Base-by-base conservation (phyloP, 192 early-diverging fungal genomes). In the Mortierella claussenii region DNA sequence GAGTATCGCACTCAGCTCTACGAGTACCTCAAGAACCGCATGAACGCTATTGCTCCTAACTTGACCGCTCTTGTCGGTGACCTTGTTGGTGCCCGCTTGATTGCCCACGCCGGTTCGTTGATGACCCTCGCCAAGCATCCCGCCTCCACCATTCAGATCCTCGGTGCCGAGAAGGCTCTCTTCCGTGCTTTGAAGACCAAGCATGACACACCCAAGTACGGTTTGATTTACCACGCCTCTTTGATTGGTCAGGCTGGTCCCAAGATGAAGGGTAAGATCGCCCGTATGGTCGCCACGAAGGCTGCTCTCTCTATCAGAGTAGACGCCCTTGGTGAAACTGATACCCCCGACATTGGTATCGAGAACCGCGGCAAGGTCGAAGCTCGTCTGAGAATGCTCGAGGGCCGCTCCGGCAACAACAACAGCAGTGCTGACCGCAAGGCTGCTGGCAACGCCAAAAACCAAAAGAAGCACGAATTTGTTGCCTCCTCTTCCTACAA, bases 131-230 rank as follows among this genome's bases (percentile, higher is more conserved):
- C 95, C 80, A 99, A 99, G 87, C 91, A 95, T 81, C 98, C 98
- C 30, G 97, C 97, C 52, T 95, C 93, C 46, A 99, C 98, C 55
- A 92, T 99, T 62, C 98, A 99, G 86, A 98, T 99, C 60, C 89
- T 99, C 20, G 98, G 98, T 81, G 98, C 98, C 34, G 98, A 99
- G 85, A 99, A 99, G 91, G 98, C 98, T n/a, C 90, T 99, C 28
- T 99, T 99, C 92, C 90, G 97, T 40, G 97, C 97, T 4, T 86
- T 99, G 70, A 99, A 99, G 91, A 92, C 95, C 79, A 99, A 99
- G 86, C 92, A 95, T 79, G 91, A 96, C 81, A 99, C 97, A 17
- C 97, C 97, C 60, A 98, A 99, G 84, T 99, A 97, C 79, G 97
- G 97, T 80, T 85, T 99, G 51, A 94, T 99, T 67, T 99, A 97